Base-by-base conservation (phyloP, 331 rosid species). In the Erythrophleum ivorense region DNA sequence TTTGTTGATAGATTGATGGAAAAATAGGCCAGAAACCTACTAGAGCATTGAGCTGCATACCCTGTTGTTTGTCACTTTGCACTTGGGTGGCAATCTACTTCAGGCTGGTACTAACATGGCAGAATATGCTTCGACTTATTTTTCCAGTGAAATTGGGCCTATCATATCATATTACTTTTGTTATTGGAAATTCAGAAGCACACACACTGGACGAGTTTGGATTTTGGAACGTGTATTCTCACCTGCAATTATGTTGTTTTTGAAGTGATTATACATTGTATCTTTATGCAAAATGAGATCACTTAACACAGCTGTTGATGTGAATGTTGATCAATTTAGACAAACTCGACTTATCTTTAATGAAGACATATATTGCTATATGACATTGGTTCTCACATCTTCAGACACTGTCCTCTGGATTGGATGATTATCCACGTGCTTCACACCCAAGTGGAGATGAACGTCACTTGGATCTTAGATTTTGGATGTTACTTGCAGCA, bases 381-480 rank as follows among this genome's bases (percentile, higher is more conserved):
- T 63, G 80, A 81, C 82, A 75, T 65, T 66, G n/a, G 72, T 77
- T 78, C 45, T 86, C 83, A 45, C 77, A 78, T 86, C 68, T 80
- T 79, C 87, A 95, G 98, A 85, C 99, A 19, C 91, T 95, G 78
- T 70, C 96, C 81, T 95, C 98, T 78, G 97, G 99, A 60, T 85
- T 93, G 84, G 99, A 95, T 88, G 99, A 95, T 86, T 95, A 93
- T 88, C 99, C 99, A 24, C 97, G 98, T 67, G 90, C 98, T 82
- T 93, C 99, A 53, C 99, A 95, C 83, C 99, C 99, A 60, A 88
- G 85, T 80, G 81, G 71, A 57, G 99, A 95, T 83, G 99, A 95
- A 67, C 97, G 89, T 73, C 99, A 95, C 66, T 16, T 95, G 82
- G 99, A 93, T 88, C 97, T 95, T 75, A 89, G 99, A 77, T 93